These are phyloP conservation scores for Onygenales sp. DNA, from an alignment of 2,329 filamentous ascomycete species.

Conservation along the genomic window DNA sequence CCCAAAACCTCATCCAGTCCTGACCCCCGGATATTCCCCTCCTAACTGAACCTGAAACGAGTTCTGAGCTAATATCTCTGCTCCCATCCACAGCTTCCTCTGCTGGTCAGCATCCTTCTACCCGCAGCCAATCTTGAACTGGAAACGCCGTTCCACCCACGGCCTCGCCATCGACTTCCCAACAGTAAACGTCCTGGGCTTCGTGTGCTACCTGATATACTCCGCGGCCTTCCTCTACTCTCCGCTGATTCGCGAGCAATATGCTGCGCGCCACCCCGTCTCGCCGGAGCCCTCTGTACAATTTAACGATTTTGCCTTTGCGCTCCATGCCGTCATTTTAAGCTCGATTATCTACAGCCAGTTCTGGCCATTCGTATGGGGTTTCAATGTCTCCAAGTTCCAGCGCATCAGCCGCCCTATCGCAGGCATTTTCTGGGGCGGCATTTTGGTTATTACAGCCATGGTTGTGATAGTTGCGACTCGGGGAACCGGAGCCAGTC, in stretches of 20 bases:
- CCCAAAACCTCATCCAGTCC: not conserved
- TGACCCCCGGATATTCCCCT: not conserved
- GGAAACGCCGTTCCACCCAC: conserved; percentile 61
- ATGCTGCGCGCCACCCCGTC: conserved; percentile 66
- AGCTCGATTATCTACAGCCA: conserved; percentile 68
- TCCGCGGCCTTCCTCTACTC: conserved; percentile 72
- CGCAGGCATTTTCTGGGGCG: conserved; percentile 60
- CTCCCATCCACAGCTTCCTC: conserved; percentile 38
- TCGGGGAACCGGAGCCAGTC: conserved; percentile 32
- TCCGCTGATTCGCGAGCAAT: conserved; percentile 65
- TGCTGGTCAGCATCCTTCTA: conserved; percentile 89
- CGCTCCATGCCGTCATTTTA: conserved; percentile 66
- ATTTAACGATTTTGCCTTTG: conserved; percentile 85
- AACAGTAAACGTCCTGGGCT: conserved; percentile 55
- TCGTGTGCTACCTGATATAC: conserved; percentile 61
- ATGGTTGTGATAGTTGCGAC: conserved; percentile 33
- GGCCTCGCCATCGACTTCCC: conserved; percentile 87
- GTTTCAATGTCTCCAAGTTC: conserved; percentile 53
- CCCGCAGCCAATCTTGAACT: conserved; percentile 78
- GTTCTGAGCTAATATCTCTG: not conserved
- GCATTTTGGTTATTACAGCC: conserved; percentile 39
- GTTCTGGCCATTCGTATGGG: conserved; percentile 64
- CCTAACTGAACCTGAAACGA: not conserved
- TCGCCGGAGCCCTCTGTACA: conserved; percentile 73
- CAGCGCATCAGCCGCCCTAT: conserved; percentile 53